Conservation (phyloP, 305 asterid species). For the Ajuga reptans region DNA sequence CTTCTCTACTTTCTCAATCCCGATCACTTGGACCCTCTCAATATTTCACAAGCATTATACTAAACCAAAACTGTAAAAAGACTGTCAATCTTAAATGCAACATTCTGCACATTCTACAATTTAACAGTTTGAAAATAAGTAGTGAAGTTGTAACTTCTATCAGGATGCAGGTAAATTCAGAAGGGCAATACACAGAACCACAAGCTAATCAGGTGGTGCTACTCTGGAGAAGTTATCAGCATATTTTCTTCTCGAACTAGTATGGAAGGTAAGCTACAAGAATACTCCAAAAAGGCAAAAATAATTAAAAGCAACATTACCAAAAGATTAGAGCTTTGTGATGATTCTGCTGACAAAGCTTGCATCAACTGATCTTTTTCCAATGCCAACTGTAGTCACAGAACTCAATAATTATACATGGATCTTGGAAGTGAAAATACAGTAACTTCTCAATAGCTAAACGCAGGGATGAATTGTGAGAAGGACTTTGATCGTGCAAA, state of each 20-base stretch:
- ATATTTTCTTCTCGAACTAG: background rate
- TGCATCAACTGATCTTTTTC: constrained; percentile 80
- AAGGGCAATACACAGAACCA: background rate
- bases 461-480: background rate
- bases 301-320: constrained; percentile 35
- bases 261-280: background rate
- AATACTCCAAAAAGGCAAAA: background rate
- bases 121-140: background rate
- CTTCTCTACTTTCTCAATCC: background rate
- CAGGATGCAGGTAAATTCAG: background rate
- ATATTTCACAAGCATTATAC: background rate
- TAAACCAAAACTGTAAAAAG: background rate
- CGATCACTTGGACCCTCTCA: background rate
- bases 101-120: background rate
- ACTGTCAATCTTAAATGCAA: background rate
- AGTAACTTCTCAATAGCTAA: background rate
- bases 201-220: background rate
- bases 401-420: constrained; percentile 13
- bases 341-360: constrained; percentile 75
- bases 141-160: background rate
- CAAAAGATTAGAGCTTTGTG: constrained; percentile 64
- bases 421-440: constrained; percentile 20
- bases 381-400: constrained; percentile 60
- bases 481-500: constrained; percentile 10
- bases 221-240: background rate